Percentiles rank a stretch among this genome's conserved stretches.
Conservation (phyloP, 2,329 filamentous ascomycete species). For the Phoma herbarum region DNA sequence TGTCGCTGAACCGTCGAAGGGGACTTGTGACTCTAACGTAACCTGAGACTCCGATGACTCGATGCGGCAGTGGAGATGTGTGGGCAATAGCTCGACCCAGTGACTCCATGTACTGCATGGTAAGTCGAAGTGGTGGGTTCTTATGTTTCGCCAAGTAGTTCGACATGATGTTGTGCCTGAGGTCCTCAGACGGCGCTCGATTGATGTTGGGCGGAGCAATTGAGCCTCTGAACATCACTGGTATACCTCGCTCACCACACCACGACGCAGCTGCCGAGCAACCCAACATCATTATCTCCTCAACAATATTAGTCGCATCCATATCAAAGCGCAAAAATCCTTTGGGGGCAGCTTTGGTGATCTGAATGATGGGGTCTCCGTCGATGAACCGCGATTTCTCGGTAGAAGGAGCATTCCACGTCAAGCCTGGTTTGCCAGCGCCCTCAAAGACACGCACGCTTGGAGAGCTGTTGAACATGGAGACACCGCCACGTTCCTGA, state of each 20-base stretch:
- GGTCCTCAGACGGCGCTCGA: constrained; percentile 24
- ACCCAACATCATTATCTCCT: constrained; percentile 64
- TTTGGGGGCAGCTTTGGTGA: constrained; percentile 22
- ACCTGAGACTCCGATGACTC: constrained; percentile 59
- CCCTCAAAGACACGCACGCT: constrained; percentile 51
- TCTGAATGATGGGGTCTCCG: constrained; percentile 57
- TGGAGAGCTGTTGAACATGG: constrained; percentile 39
- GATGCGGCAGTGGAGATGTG: constrained; percentile 59
- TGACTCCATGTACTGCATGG: constrained; percentile 54
- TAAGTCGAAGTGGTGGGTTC: constrained; percentile 47
- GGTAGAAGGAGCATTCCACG: constrained; percentile 53
- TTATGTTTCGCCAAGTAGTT: constrained; percentile 50
- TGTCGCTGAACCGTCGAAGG: constrained; percentile 67
- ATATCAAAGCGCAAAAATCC: constrained; percentile 25
- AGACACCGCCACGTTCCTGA: constrained; percentile 50
- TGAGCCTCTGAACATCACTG: constrained; percentile 59
- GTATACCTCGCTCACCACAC: constrained; percentile 62
- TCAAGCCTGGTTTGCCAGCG: constrained; percentile 42
- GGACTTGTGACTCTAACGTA: constrained; percentile 70
- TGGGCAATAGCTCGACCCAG: constrained; percentile 56
- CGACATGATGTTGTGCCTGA: constrained; percentile 47
- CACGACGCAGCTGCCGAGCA: constrained; percentile 61
- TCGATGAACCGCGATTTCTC: constrained; percentile 49
- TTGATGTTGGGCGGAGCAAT: constrained; percentile 29
- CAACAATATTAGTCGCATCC: constrained; percentile 43